Percentiles rank a stretch among this genome's conserved stretches.
phyloP scores from a whole-genome alignment of 1,284 basidiomycete species.

The Athelia psychrophila region DNA sequence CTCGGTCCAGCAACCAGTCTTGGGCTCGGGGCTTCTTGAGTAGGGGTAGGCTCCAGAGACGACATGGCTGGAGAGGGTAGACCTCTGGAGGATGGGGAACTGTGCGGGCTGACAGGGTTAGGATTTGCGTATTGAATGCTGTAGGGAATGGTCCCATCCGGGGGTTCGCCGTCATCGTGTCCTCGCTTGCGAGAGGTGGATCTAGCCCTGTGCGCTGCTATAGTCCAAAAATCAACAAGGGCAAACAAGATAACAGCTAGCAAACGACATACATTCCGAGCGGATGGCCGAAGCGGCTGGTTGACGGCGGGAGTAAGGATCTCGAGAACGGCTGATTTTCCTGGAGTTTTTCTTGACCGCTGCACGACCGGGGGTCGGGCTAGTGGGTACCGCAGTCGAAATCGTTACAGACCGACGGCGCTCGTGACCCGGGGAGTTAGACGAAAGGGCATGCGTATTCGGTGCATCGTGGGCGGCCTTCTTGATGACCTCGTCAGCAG shows the following conservation, averaged over 20 bases:
- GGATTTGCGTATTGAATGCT: slow-evolving; percentile 55
- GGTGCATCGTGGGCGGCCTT: slow-evolving; percentile 26
- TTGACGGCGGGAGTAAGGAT: slow-evolving; percentile 60
- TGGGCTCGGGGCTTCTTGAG: slow-evolving; percentile 42
- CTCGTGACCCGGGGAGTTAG: slow-evolving; percentile 34
- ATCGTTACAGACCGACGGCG: slow-evolving; percentile 53
- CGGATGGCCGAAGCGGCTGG: slow-evolving; percentile 64
- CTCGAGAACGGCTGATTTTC: slow-evolving; percentile 55
- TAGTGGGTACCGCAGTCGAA: slow-evolving; percentile 26
- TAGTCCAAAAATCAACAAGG: slow-evolving; percentile 3
- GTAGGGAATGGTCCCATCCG: slow-evolving; percentile 38
- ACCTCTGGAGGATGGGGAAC: slow-evolving; percentile 70
- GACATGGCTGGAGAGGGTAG: slow-evolving; percentile 65
- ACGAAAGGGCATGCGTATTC: slow-evolving; percentile 23
- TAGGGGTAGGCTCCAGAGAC: slow-evolving; percentile 29
- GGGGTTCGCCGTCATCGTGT: slow-evolving; percentile 58
- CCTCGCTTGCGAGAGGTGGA: slow-evolving; percentile 73
- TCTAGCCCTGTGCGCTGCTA: slow-evolving; percentile 61
- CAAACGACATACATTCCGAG: slow-evolving; percentile 55
- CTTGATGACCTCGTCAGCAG: slow-evolving; percentile 63
- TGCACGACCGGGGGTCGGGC: slow-evolving; percentile 35
- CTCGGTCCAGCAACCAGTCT: slow-evolving; percentile 32
- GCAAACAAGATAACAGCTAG: not conserved
- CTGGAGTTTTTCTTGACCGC: slow-evolving; percentile 51
- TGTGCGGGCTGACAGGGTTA: slow-evolving; percentile 56